Base-by-base conservation (phyloP, 2,329 filamentous ascomycete species). In the Tolypocladium amazonense region DNA sequence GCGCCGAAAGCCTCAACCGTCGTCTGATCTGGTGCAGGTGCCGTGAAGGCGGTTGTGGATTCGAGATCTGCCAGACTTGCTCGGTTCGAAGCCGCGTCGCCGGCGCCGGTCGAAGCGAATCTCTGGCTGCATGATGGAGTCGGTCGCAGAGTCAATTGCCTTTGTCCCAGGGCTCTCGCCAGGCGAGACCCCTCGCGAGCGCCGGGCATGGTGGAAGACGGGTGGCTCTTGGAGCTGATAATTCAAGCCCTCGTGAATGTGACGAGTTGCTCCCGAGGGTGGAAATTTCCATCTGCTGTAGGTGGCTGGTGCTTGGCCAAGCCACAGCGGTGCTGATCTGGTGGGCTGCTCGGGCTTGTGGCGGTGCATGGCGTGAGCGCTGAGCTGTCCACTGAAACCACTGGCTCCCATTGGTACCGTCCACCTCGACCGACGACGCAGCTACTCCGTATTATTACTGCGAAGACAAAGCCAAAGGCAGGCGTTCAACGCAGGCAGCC, bases 1-100 rank as follows among this genome's bases (percentile, higher is more conserved):
- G 72, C 71, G 61, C 74, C 68, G 67, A 79, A 79, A n/a, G 69
- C 65, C 62, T 79, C 70, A 30, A 76, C 67, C 18, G 71, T 65
- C 53, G 70, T 70, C 37, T 71, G 69, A 43, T 75, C 73, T 18
- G 77, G 75, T 18, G 70, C 64, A 27, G 79, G 76, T 23, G 74
- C 71, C 41, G 67, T 66, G 65, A 84, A 75, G 38, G 80, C 77
- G 57, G 81, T 82, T 39, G 78, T 75, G 45, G 71, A 63, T 66
- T 85, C 82, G 62, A 85, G 74, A 62, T 84, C 81, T 55, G 71
- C 66, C 47, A 82, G 70, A 41, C 66, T 69, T 14, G 75, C 66
- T 30, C 59, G 56, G 41, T 45, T 56, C 35, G 65, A 47, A 11
- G 64, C 56, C 63, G 70, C 64, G 74, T 73, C 57, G 70, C 50